Evolutionary conservation across 805 yeast genomes (phyloP).

Genomic region (Jamesozyma gamospora): DNA sequence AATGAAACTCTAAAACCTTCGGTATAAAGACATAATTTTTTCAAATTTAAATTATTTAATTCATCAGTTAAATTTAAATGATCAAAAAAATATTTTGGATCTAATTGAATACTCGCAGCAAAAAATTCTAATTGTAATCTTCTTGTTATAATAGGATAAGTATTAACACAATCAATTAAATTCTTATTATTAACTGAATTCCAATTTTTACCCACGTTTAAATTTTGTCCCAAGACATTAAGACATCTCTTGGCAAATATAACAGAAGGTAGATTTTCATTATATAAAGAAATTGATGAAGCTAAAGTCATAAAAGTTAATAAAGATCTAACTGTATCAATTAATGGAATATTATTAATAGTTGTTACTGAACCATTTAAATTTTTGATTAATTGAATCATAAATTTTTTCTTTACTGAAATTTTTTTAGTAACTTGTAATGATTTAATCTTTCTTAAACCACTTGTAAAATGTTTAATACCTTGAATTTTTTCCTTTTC

Average conservation of each 20-base stretch:
- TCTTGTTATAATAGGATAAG: slow-evolving; percentile 12
- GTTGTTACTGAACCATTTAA: slow-evolving; percentile 9
- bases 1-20: slow-evolving; percentile 29
- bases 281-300: slow-evolving; percentile 7
- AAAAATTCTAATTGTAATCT: slow-evolving; percentile 19
- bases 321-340: slow-evolving; percentile 12
- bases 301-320: slow-evolving; percentile 9
- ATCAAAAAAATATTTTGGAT: slow-evolving; percentile 22
- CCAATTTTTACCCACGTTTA: slow-evolving; percentile 14
- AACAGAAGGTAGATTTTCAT: slow-evolving; percentile 7
- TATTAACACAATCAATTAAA: slow-evolving; percentile 10
- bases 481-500: slow-evolving; percentile 8
- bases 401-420: slow-evolving; percentile 9
- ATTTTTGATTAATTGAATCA: slow-evolving; percentile 12
- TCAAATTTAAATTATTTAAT: slow-evolving; percentile 6
- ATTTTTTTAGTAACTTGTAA: slow-evolving; percentile 6
- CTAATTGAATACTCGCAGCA: slow-evolving; percentile 18
- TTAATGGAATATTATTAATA: slow-evolving; percentile 10
- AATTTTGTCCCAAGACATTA: slow-evolving; percentile 7
- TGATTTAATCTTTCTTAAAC: slow-evolving; percentile 19
- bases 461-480: slow-evolving; percentile 18
- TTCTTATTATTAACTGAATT: slow-evolving; percentile 9
- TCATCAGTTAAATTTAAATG: slow-evolving; percentile 13
- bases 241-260: slow-evolving; percentile 7
- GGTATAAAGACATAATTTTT: slow-evolving; percentile 22